Base-by-base conservation (phyloP, 441 rosid species). In the Erodium texanum region DNA sequence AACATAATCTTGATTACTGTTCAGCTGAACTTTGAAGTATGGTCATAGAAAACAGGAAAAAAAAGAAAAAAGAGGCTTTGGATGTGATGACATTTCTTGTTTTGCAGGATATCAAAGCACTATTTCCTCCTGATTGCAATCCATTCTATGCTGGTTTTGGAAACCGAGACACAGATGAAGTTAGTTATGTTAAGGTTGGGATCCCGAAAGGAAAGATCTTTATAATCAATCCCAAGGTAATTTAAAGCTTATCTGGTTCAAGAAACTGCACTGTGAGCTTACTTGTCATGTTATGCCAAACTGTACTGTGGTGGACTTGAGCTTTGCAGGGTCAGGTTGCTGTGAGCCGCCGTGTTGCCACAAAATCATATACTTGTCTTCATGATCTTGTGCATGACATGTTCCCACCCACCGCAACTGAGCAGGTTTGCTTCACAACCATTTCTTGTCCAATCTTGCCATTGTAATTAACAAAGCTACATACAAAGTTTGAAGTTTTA, bases 141-240 rank as follows among this genome's bases (percentile, higher is more conserved):
- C 99, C 97, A 0, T 95, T 95, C 83, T 92, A 92, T 73, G 99
- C 98, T 74, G 99, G 99, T 72, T 95, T 95, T 78, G 99, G 99
- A 70, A 95, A 95, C 73, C 82, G 99, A 85, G 90, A 92, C 78
- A 95, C 99, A 0, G 99, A 95, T 74, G 96, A 95, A 79, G 74
- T 92, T 74, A 95, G 99, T 85, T 95, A 95, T 79, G 89, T 90
- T 27, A 87, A 89, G 79, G 93, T 95, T 11, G 99, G 98, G 68
- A 90, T 95, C 65, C 98, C 99, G 0, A 90, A 76, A 58, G 98
- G 98, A 66, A 95, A 95, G 75, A 87, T 95, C 75, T 92, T 95
- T 82, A 92, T 75, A 65, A 95, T 95, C 62, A 95, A 95, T 78
- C 96, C 99, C 56, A 92, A 90, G 98, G 99, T 94, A 87, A 29